Conservation (phyloP, 169 alveolate species). For the Plasmodium cynomolgi region DNA sequence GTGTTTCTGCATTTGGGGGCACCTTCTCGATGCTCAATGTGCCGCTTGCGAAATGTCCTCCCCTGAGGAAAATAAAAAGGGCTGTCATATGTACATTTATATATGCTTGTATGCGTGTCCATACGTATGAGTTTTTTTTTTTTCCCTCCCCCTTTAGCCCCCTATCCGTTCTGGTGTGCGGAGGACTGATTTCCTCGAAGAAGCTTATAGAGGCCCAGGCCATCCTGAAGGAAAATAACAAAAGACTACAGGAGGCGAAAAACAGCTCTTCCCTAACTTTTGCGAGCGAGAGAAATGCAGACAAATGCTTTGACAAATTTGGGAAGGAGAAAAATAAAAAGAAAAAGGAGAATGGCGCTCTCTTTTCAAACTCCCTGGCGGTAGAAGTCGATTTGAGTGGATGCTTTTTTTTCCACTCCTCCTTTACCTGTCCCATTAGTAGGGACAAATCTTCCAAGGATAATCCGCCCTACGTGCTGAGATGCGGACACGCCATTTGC, state of each 20-base stretch:
- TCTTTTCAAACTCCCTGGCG: slow-evolving; percentile 59
- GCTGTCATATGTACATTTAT: not conserved
- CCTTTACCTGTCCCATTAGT: slow-evolving; percentile 78
- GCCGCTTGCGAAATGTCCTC: not conserved
- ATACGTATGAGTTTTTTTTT: slow-evolving; percentile 4
- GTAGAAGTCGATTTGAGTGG: slow-evolving; percentile 78
- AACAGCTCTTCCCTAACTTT: not conserved
- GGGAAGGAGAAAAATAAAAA: slow-evolving; percentile 49
- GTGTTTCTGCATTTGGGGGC: not conserved
- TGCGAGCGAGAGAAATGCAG: not conserved
- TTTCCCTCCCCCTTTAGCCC: slow-evolving; percentile 61
- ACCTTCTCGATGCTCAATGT: not conserved
- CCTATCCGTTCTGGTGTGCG: slow-evolving; percentile 67
- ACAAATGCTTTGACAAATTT: slow-evolving; percentile 13
- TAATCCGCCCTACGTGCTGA: slow-evolving; percentile 73
- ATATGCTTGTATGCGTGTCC: not conserved
- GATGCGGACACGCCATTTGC: slow-evolving; percentile 81
- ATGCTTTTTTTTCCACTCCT: slow-evolving; percentile 76
- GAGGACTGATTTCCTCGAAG: slow-evolving; percentile 76
- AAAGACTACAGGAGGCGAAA: slow-evolving; percentile 55
- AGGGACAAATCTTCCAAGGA: slow-evolving; percentile 72
- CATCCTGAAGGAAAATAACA: slow-evolving; percentile 61
- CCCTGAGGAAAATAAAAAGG: not conserved
- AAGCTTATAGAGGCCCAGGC: slow-evolving; percentile 74
- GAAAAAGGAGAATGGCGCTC: slow-evolving; percentile 13